phyloP scores from a whole-genome alignment of 2,329 filamentous ascomycete species.

The Alternaria sp. region DNA sequence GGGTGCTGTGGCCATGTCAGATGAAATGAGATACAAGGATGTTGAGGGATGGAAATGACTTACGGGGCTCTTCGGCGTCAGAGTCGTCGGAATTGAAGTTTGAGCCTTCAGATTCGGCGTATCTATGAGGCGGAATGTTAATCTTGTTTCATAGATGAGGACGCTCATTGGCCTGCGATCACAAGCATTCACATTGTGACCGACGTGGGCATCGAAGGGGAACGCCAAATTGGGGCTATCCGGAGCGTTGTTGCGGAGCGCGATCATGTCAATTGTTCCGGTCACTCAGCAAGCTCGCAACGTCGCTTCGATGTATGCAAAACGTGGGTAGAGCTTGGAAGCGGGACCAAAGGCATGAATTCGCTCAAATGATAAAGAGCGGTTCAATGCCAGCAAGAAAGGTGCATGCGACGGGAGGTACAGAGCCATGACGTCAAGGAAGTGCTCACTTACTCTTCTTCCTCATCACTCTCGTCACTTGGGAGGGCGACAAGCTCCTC shows the following conservation, averaged over 20 bases:
- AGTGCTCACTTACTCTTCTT: conserved; percentile 54
- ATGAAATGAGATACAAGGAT: background rate
- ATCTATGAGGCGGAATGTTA: conserved; percentile 36
- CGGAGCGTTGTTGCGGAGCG: background rate
- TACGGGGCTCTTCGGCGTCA: conserved; percentile 48
- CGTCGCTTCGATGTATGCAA: conserved; percentile 13
- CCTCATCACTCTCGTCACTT: conserved; percentile 54
- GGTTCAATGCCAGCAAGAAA: conserved; percentile 28
- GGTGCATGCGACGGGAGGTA: conserved; percentile 30
- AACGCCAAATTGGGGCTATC: background rate
- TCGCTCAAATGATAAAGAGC: conserved; percentile 23
- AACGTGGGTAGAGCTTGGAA: conserved; percentile 27
- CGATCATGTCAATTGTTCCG: background rate
- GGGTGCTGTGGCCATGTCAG: conserved; percentile 33
- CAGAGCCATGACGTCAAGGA: conserved; percentile 51
- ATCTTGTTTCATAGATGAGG: conserved; percentile 20
- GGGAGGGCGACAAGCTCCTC: conserved; percentile 57
- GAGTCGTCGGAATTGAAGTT: conserved; percentile 50
- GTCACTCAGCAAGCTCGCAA: conserved; percentile 27
- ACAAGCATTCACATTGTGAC: background rate
- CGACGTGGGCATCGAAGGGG: background rate
- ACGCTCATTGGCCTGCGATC: no score
- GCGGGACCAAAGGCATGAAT: conserved; percentile 19
- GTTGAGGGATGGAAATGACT: conserved; percentile 18
- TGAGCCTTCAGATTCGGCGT: conserved; percentile 49